A percentile compares a stretch with the other conserved stretches of the same genome.
Evolutionary conservation across 2,329 filamentous ascomycete species (phyloP).

Genomic region (Fonsecaea multimorphosa): DNA sequence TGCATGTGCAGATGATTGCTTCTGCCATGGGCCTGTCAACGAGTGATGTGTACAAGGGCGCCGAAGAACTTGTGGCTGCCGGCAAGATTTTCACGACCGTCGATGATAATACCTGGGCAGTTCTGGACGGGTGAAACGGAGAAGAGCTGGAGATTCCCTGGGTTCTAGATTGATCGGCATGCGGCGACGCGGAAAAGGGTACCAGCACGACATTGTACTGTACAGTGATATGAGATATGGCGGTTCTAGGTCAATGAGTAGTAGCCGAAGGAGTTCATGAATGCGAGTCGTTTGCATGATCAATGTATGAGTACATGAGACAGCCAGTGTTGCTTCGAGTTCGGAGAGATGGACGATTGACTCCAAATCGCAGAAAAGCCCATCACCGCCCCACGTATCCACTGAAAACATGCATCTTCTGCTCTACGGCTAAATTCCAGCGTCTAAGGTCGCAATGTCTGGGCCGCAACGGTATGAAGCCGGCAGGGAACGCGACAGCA

Average conservation of each 20-base stretch:
- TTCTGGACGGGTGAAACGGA: constrained; percentile 63
- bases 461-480: neutral
- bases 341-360: constrained; percentile 9
- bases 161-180: neutral
- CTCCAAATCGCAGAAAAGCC: constrained; percentile 5
- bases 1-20: constrained; percentile 80
- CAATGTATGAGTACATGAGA: neutral
- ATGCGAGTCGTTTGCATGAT: constrained; percentile 37
- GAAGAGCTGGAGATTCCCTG: neutral
- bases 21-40: constrained; percentile 68
- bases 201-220: neutral
- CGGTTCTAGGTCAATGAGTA: neutral
- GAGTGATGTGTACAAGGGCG: constrained; percentile 74
- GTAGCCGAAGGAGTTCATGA: neutral
- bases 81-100: constrained; percentile 88
- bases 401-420: neutral
- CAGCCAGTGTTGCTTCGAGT: neutral
- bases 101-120: constrained; percentile 89
- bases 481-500: neutral
- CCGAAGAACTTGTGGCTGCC: constrained; percentile 76
- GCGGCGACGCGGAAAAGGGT: neutral
- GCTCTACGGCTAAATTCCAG: constrained; percentile 21
- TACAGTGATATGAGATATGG: constrained; percentile 25
- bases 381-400: constrained; percentile 1
- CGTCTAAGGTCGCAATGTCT: neutral